phyloP scores from a whole-genome alignment of 2,329 filamentous ascomycete species.

The Simplicillium aogashimaense region DNA sequence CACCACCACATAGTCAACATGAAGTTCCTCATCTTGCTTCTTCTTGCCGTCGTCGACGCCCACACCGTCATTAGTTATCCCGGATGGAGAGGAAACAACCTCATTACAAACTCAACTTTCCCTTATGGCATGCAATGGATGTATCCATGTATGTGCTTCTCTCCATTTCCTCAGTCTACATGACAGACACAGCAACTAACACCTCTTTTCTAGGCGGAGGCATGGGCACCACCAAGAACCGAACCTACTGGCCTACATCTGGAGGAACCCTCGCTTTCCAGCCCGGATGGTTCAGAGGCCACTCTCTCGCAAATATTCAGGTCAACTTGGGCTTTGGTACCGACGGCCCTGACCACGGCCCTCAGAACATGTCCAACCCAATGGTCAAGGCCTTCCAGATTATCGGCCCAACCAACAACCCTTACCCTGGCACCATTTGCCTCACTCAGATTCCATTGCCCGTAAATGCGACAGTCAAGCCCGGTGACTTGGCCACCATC shows the following conservation, averaged over 20 bases:
- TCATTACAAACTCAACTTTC: slow-evolving; percentile 66
- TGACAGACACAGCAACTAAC: slow-evolving; percentile 7
- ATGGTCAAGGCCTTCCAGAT: slow-evolving; percentile 79
- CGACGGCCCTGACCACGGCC: slow-evolving; percentile 51
- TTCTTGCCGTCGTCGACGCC: slow-evolving; percentile 43
- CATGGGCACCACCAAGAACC: slow-evolving; percentile 64
- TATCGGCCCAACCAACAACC: slow-evolving; percentile 66
- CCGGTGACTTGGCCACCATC: slow-evolving; percentile 85
- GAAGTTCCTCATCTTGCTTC: slow-evolving; percentile 28
- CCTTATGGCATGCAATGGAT: slow-evolving; percentile 93
- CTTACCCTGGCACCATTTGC: slow-evolving; percentile 85
- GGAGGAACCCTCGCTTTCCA: slow-evolving; percentile 87
- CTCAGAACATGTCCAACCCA: slow-evolving; percentile 75
- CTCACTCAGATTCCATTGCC: slow-evolving; percentile 84
- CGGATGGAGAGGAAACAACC: slow-evolving; percentile 78
- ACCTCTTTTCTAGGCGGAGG: slow-evolving; percentile 59
- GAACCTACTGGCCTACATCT: slow-evolving; percentile 81
- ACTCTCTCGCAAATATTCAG: slow-evolving; percentile 73
- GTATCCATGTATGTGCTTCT: slow-evolving; percentile 68
- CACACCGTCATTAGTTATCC: slow-evolving; percentile 83
- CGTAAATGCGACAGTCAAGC: slow-evolving; percentile 54
- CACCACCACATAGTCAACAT: slow-evolving; percentile 9
- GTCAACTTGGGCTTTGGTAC: slow-evolving; percentile 84
- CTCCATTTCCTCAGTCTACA: not conserved
- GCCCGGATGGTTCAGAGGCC: slow-evolving; percentile 92